Conservation (phyloP, 257 asterid species). For the Jasminum sambac region DNA sequence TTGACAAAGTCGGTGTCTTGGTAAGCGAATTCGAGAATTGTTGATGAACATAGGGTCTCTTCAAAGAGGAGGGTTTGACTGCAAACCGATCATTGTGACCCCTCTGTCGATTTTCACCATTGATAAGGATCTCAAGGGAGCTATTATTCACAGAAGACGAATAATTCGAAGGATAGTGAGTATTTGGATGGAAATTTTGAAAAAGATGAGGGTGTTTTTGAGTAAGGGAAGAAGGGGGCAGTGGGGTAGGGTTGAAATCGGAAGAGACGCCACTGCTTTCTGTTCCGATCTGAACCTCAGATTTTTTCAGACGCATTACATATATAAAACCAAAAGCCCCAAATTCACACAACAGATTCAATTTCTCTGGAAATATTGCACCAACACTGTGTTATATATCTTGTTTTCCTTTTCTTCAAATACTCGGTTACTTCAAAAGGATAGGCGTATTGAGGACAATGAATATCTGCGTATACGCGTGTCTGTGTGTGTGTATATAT, state of each 20-base stretch:
- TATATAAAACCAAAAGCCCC: conserved; percentile 34
- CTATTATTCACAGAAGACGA: conserved; percentile 31
- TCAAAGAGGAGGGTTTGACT: conserved; percentile 68
- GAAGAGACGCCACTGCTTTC: conserved; percentile 99
- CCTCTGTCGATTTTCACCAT: conserved; percentile 39
- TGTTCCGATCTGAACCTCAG: conserved; percentile 97
- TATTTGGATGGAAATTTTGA: conserved; percentile 31
- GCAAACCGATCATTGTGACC: conserved; percentile 55
- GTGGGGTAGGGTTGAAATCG: conserved; percentile 94
- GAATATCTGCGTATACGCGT: conserved; percentile 5
- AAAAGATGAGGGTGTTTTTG: conserved; percentile 53
- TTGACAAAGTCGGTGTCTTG: conserved; percentile 60
- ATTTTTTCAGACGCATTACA: conserved; percentile 98
- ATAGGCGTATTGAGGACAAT: conserved; percentile 23
- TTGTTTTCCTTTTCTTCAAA: conserved; percentile 15
- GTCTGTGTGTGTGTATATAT: not conserved
- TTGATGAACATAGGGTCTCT: conserved; percentile 64
- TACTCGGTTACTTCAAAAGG: conserved; percentile 12
- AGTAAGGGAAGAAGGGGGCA: conserved; percentile 53
- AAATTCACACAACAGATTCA: conserved; percentile 22
- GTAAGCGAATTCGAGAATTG: conserved; percentile 48
- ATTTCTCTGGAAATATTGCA: not conserved
- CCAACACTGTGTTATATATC: not conserved
- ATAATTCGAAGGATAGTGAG: conserved; percentile 35
- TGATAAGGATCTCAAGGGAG: conserved; percentile 51